These are phyloP conservation scores for Cyanidiococcus yangmingshanensis DNA, from an alignment of 23 red algal genomes.

Conservation along the genomic window DNA sequence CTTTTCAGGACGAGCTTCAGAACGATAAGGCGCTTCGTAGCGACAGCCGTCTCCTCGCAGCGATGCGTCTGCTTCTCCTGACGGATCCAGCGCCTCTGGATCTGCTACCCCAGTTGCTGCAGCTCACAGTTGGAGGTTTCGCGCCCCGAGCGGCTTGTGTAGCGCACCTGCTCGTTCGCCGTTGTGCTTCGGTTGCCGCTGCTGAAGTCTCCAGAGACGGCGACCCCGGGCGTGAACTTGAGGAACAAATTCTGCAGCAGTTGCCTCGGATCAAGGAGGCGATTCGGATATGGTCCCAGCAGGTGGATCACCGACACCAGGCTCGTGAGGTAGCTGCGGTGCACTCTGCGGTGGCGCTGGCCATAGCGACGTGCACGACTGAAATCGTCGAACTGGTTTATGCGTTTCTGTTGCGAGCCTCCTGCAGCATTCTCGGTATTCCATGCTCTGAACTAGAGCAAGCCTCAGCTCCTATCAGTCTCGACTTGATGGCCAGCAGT, in stretches of 20 bases:
- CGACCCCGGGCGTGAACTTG: neutral
- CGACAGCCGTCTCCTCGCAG: neutral
- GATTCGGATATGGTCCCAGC: neutral
- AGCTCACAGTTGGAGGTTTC: neutral
- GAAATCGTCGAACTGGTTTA: neutral
- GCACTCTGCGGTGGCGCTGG: neutral
- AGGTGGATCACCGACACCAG: neutral
- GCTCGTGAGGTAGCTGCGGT: neutral
- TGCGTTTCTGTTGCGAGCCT: neutral
- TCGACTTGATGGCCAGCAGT: neutral
- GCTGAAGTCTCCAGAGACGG: neutral
- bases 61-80: neutral
- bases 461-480: neutral
- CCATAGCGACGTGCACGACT: neutral
- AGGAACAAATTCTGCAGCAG: neutral
- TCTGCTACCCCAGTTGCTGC: neutral
- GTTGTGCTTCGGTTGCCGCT: neutral
- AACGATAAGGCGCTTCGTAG: slow-evolving; percentile 4
- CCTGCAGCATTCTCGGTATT: neutral
- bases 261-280: neutral
- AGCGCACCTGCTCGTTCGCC: neutral
- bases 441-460: neutral
- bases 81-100: neutral
- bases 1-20: neutral
- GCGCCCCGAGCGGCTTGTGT: neutral